Evolutionary conservation across 2,329 filamentous ascomycete genomes (phyloP), one percentile per base, ranked within the genome.

Genomic region (Botrytis sinoallii): DNA sequence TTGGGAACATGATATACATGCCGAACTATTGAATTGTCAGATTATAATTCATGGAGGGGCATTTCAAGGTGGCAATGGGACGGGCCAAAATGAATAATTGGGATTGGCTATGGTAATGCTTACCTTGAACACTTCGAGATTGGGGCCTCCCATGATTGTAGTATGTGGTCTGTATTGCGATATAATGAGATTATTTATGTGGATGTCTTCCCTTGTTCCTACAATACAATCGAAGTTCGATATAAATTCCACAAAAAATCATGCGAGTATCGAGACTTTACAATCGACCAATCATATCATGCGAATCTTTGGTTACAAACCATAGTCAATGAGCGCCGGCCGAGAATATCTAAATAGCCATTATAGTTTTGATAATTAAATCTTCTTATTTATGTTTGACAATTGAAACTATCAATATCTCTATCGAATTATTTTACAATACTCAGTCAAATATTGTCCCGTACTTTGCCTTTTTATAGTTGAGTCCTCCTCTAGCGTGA

Each of bases 1-100:
- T 98, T 29, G 96, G 96, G 85, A 99, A 99, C 88, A 98, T 92
- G 85, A 99, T 91, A 86, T 99, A 99, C 88, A 97, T 93, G 85
- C 95, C 95, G 83, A 99, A 99, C 95, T 98, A 76, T 65, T 29
- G 22, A 14, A 29, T 25, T 32, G 59, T 60, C 52, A 67, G 70
- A 25, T 68, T 64, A n/a, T 44, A 69, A 44, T 55, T 9, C 8
- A 74, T 74, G 48, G 55, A 59, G 44, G 25, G 67, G 48, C 14
- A 57, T 29, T 66, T 84, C 7, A n/a, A 44, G 55, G 67, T 52
- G 70, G 52, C 25, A 63, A 63, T 65, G 29, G 74, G 48, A 44
- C 29, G 9, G 70, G 63, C 40, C 40, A 42, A 60, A 63, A 59
- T 63, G 73, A 2, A 40, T 57, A 70, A 70, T 29, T 57, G 63